These are phyloP conservation scores for Helicocarpus griseus DNA, from an alignment of 2,329 filamentous ascomycete genomes.

Conservation along the genomic window DNA sequence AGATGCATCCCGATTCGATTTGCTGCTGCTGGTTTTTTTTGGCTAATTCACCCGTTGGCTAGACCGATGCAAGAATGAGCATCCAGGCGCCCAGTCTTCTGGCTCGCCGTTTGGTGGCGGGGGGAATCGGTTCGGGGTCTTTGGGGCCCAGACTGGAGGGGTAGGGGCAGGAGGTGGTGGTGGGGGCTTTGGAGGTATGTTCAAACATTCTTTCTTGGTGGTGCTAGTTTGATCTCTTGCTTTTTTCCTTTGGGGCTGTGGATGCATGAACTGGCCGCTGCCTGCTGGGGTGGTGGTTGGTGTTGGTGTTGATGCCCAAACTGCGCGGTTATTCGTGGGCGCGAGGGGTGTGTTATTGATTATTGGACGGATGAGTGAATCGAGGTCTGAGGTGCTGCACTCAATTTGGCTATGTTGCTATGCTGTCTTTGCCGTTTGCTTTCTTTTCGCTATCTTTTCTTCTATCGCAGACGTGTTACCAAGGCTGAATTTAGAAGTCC, in stretches of 20 bases:
- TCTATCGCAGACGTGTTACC: too few relatives aligned
- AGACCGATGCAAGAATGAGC: constrained; percentile 53
- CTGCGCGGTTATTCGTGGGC: too few relatives aligned
- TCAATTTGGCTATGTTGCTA: background rate
- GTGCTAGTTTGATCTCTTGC: too few relatives aligned
- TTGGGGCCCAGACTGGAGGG: constrained; percentile 24
- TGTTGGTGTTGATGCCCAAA: background rate
- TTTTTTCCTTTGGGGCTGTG: background rate
- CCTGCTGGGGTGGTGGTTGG: background rate
- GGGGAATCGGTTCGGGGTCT: constrained; percentile 51
- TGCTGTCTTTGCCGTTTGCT: background rate
- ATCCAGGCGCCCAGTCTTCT: constrained; percentile 38
- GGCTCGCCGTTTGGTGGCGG: constrained; percentile 22
- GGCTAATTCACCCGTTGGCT: constrained; percentile 1
- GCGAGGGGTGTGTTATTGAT: too few relatives aligned
- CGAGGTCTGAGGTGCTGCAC: too few relatives aligned
- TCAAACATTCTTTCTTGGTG: too few relatives aligned
- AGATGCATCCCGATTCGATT: too few relatives aligned
- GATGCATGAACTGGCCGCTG: too few relatives aligned
- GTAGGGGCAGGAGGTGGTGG: constrained; percentile 16
- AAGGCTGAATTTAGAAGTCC: too few relatives aligned
- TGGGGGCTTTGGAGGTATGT: constrained; percentile 33
- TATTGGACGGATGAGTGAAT: background rate
- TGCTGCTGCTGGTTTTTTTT: too few relatives aligned
- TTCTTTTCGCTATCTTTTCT: background rate